These are phyloP conservation scores for Candolleomyces aberdarensis DNA, from an alignment of 768 basidiomycete genomes.

Conservation along the genomic window DNA sequence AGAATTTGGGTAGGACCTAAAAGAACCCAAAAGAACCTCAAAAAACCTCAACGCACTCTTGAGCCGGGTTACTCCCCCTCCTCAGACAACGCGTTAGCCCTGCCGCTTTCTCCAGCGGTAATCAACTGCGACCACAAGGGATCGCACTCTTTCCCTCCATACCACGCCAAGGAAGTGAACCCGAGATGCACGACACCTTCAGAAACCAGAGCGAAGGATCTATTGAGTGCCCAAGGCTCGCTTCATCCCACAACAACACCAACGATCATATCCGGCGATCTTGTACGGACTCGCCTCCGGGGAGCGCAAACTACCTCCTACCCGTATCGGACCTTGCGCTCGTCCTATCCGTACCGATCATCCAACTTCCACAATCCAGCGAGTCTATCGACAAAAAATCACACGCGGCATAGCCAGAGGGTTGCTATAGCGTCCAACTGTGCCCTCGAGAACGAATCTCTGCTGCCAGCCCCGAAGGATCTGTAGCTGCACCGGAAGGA, in stretches of 20 bases:
- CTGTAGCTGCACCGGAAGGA: not conserved
- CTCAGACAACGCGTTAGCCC: not conserved
- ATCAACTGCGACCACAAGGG: not conserved
- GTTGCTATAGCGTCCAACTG: not conserved
- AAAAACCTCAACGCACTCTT: not conserved
- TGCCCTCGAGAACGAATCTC: not conserved
- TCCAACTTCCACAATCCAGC: not conserved
- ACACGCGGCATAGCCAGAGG: not conserved
- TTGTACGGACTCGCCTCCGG: not conserved
- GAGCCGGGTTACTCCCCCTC: not conserved
- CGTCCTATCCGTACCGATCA: not conserved
- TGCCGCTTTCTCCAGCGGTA: conserved; percentile 1
- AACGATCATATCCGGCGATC: not conserved
- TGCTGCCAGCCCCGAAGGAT: not conserved
- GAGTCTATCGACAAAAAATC: not conserved
- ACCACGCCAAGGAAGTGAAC: not conserved
- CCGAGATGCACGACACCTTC: not conserved
- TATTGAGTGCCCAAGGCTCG: not conserved
- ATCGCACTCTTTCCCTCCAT: not conserved
- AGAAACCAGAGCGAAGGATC: not conserved
- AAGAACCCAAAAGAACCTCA: too few species aligned
- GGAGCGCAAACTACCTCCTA: not conserved
- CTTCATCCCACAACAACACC: not conserved
- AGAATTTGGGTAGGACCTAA: too few species aligned
- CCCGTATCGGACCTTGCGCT: not conserved